Base-by-base conservation (phyloP, 805 yeast genomes). In the Candida nemodendra region DNA sequence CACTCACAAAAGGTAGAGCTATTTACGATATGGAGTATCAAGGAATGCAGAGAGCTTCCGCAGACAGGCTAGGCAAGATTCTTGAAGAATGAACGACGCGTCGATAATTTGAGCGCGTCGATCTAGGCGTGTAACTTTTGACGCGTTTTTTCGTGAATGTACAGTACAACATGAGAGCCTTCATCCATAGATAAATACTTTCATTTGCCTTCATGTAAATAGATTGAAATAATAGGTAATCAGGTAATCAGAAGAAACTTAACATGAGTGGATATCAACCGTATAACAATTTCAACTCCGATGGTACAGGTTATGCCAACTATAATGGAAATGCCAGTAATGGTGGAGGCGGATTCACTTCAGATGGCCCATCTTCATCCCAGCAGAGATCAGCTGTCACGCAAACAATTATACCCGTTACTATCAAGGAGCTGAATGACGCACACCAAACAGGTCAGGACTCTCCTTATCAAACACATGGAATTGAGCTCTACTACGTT, bases 1-100 rank as follows among this genome's bases (percentile, higher is more conserved):
- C 93, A 25, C 65, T 89, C 50, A 90, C 97, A 0, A 89, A 88
- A 54, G 99, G 99, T 1, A 71, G 95, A 29, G 95, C 90, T 2
- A 74, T 79, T 2, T 89, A 85, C 59, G 78, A 79, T 42, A 86
- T 91, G 95, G 72, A 76, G 11, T 84, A 81, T 47, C 60, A 69
- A 27, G 85, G 88, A 3, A 88, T 88, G 84, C 78, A 79, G 47
- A 65, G 79, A 35, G 84, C 83, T 1, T 64, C 78, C 2, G 61
- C 64, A 8, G 84, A 81, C 19, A 63, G 84, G 40, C 54, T 71
- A 12, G 53, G 55, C 8, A 58, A 60, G 33, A 65, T 72, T 26
- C 38, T 65, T 27, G 60, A 35, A 9, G 28, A 39, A 28, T 39
- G 34, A 21, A 21, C 11, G 24, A 21, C 11, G 9, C 24, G 24